Evolutionary conservation across 1,284 basidiomycete genomes (phyloP), one percentile per base, ranked within the genome.

Genomic region (Malassezia japonica): DNA sequence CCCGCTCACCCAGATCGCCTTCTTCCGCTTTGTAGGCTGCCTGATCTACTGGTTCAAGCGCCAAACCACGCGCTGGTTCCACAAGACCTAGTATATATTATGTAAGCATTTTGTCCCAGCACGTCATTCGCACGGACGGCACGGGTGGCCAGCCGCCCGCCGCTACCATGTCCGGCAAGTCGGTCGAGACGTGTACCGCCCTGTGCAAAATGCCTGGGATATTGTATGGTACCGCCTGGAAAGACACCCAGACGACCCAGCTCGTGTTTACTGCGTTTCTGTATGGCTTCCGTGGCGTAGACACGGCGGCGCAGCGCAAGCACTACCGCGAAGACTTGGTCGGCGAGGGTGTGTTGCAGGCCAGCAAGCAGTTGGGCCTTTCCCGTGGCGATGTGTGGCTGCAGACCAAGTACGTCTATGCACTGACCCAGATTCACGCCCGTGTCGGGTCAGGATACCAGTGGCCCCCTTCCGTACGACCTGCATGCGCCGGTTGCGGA

Each of bases 11-110:
- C 42, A 44, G 43, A 78, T 96, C 20, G 80, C 86, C 5, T 75
- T 81, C 35, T 81, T 95, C 61, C 81, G 89, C 37, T 91, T 96
- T 74, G 16, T 61, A 0, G 74, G 74, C 2, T 65, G 59, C 27
- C 21, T 69, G 23, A 50, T 65, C 48, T 72, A 64, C 46, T 72
- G 67, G 67, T 23, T 69, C 44, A 61, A 59, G 43, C 38, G 67
- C 4, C 64, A 70, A 46, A 40, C 56, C 12, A 65, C 61, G 7
- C 48, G 65, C n/a, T 68, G 64, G 50, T 72, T 64, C 55, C 59
- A 6, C 61, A 18, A 33, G 36, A 9, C 25, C 9, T 29, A 37
- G 28, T n/a, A n/a, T n/a, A n/a, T n/a, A 18, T 50, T 54, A 48
- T 18, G 28, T 47, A 47, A 53, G 16, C 37, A 31, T 32, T 24